Evolutionary conservation across 352 stramenopile species (phyloP).

Genomic region (Pythium folliculosum): DNA sequence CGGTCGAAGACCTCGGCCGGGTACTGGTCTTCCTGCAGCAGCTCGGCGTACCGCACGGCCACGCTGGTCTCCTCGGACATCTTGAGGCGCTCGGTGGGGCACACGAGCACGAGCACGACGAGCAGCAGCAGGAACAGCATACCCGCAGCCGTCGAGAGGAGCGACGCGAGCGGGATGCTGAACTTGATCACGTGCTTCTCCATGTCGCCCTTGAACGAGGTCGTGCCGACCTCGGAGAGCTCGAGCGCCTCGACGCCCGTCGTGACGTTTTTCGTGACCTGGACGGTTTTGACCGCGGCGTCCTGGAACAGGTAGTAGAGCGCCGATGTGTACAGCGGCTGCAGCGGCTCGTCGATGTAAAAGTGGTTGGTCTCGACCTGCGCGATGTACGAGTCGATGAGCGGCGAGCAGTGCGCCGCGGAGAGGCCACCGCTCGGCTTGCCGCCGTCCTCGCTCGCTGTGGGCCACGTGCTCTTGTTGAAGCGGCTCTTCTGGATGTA

Average conservation of each 20-base stretch:
- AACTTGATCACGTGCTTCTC: slow-evolving; percentile 24
- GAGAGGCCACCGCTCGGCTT: neutral
- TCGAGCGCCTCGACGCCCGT: slow-evolving; percentile 10
- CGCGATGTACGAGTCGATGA: slow-evolving; percentile 27
- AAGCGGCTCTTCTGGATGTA: slow-evolving; percentile 28
- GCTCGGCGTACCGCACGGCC: slow-evolving; percentile 8
- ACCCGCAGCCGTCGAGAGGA: slow-evolving; percentile 45
- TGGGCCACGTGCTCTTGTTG: slow-evolving; percentile 3
- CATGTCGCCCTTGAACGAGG: slow-evolving; percentile 26
- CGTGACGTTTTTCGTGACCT: slow-evolving; percentile 19
- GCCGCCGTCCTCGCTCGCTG: neutral
- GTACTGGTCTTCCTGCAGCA: slow-evolving; percentile 22
- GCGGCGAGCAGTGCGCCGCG: slow-evolving; percentile 8
- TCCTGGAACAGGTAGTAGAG: slow-evolving; percentile 29
- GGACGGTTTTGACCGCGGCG: slow-evolving; percentile 22
- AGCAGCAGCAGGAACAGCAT: slow-evolving; percentile 38
- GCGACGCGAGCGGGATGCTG: slow-evolving; percentile 31
- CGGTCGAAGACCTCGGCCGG: slow-evolving; percentile 36
- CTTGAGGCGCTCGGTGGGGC: slow-evolving; percentile 37
- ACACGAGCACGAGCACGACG: slow-evolving; percentile 29
- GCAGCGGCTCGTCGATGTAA: slow-evolving; percentile 16
- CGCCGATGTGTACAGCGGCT: slow-evolving; percentile 28
- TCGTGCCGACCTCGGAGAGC: slow-evolving; percentile 14
- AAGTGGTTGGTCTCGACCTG: slow-evolving; percentile 24
- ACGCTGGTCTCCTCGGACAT: slow-evolving; percentile 27